Conservation (phyloP, 1,139 yeast species). For the Hyphopichia buzzinii region DNA sequence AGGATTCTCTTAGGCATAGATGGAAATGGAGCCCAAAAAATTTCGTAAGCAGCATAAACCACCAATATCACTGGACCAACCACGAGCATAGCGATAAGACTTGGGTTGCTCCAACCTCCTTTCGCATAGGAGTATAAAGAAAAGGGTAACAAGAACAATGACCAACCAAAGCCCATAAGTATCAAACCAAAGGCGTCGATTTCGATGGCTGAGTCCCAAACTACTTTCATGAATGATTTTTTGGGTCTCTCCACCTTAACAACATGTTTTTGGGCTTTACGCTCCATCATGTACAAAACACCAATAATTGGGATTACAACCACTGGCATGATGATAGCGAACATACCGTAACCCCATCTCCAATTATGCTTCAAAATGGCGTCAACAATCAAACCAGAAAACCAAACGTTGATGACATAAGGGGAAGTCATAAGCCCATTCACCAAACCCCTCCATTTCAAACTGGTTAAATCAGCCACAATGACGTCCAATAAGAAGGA, state of each 20-base stretch:
- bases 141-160: slow-evolving; percentile 32
- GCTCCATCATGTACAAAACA: slow-evolving; percentile 25
- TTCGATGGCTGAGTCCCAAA: slow-evolving; percentile 13
- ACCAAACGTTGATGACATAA: slow-evolving; percentile 26
- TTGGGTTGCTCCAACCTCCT: slow-evolving; percentile 30
- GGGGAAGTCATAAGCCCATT: slow-evolving; percentile 22
- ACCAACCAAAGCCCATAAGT: slow-evolving; percentile 32
- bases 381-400: slow-evolving; percentile 25
- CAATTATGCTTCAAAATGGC: slow-evolving; percentile 23
- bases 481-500: slow-evolving; percentile 18
- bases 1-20: slow-evolving; percentile 30
- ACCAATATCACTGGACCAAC: slow-evolving; percentile 30
- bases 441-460: slow-evolving; percentile 29
- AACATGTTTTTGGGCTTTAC: slow-evolving; percentile 17
- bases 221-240: not conserved
- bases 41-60: slow-evolving; percentile 22
- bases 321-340: slow-evolving; percentile 33
- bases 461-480: slow-evolving; percentile 28
- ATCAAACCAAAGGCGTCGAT: slow-evolving; percentile 32
- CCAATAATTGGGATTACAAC: slow-evolving; percentile 24
- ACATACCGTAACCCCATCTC: slow-evolving; percentile 45
- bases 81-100: slow-evolving; percentile 35
- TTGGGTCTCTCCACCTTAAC: not conserved
- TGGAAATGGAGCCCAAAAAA: slow-evolving; percentile 27
- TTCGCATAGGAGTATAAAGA: slow-evolving; percentile 25